These are phyloP conservation scores for Nakataea oryzae DNA, from an alignment of 2,329 filamentous ascomycete species.

Conservation along the genomic window DNA sequence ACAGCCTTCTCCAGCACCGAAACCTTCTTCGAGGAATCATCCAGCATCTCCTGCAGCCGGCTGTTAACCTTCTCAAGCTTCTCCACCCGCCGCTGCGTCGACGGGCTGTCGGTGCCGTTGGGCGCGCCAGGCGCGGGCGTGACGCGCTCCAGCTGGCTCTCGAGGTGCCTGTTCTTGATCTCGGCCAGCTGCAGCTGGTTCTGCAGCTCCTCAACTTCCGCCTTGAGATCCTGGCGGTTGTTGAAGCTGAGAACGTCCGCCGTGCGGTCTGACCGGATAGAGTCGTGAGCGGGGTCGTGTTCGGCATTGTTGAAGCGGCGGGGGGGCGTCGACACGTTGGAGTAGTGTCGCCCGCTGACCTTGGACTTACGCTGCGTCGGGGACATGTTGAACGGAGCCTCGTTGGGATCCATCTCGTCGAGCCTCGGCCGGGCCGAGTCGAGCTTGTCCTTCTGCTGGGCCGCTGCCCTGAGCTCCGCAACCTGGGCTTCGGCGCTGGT, in stretches of 20 bases:
- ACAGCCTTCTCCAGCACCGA: conserved; percentile 81
- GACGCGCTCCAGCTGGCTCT: conserved; percentile 69
- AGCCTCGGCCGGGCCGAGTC: conserved; percentile 59
- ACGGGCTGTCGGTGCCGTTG: conserved; percentile 44
- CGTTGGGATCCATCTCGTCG: conserved; percentile 81
- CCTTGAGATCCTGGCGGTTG: conserved; percentile 80
- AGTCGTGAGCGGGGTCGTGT: conserved; percentile 46
- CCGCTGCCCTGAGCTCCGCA: conserved; percentile 53
- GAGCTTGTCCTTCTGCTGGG: conserved; percentile 53
- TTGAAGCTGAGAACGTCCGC: conserved; percentile 77
- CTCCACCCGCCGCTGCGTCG: conserved; percentile 70
- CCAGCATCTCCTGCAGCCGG: conserved; percentile 84
- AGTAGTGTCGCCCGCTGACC: conserved; percentile 47
- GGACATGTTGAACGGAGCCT: conserved; percentile 61
- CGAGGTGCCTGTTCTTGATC: conserved; percentile 90
- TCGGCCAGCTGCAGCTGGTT: conserved; percentile 89
- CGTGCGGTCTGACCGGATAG: conserved; percentile 73
- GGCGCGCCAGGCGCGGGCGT: conserved; percentile 50
- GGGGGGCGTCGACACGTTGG: conserved; percentile 68
- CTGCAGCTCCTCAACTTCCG: conserved; percentile 84
- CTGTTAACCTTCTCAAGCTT: conserved; percentile 90
- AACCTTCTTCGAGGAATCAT: conserved; percentile 88
- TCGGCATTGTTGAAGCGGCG: conserved; percentile 57
- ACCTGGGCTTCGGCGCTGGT: conserved; percentile 76
- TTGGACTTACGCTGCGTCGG: conserved; percentile 57